Evolutionary conservation across 805 yeast genomes (phyloP).

Genomic region (Tanozyma kutaoensis): DNA sequence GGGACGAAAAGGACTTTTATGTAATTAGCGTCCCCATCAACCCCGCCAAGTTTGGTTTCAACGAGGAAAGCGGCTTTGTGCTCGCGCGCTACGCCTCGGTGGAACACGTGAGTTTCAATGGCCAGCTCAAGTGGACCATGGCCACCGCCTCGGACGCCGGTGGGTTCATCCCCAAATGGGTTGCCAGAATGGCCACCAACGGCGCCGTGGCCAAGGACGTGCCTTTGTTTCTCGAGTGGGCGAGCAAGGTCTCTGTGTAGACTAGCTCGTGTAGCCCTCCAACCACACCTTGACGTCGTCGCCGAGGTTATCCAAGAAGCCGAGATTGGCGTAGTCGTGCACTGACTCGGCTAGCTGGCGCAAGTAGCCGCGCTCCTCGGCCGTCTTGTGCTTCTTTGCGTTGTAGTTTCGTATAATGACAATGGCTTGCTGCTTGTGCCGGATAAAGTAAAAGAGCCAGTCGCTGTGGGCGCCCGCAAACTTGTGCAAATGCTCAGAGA

Average conservation of each 20-base stretch:
- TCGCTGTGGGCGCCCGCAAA: conserved; percentile 24
- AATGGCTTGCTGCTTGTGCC: conserved; percentile 14
- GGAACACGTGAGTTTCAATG: conserved; percentile 14
- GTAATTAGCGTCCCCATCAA: conserved; percentile 21
- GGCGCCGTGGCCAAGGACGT: conserved; percentile 27
- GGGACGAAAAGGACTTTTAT: conserved; percentile 9
- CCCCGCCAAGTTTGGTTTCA: conserved; percentile 9
- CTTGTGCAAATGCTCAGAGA: conserved; percentile 26
- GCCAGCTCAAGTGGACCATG: conserved; percentile 22
- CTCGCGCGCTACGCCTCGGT: conserved; percentile 22
- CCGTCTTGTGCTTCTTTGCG: conserved; percentile 8
- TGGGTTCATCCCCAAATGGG: conserved; percentile 24
- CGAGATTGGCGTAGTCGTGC: conserved; percentile 17
- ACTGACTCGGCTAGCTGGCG: conserved; percentile 11
- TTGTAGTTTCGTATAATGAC: conserved; percentile 22
- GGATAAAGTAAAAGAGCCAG: conserved; percentile 29
- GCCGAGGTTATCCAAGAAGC: conserved; percentile 26
- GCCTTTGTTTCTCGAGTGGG: conserved; percentile 23
- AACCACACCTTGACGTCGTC: conserved; percentile 30
- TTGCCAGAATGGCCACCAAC: conserved; percentile 15
- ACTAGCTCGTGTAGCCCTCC: conserved; percentile 12
- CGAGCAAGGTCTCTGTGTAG: not conserved
- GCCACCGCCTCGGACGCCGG: conserved; percentile 25
- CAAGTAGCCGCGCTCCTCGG: conserved; percentile 1
- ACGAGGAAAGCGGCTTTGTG: conserved; percentile 8